Evolutionary conservation across 805 yeast genomes (phyloP), one percentile per base, ranked within the genome.

Genomic region (Saccharomycopsis sp.): DNA sequence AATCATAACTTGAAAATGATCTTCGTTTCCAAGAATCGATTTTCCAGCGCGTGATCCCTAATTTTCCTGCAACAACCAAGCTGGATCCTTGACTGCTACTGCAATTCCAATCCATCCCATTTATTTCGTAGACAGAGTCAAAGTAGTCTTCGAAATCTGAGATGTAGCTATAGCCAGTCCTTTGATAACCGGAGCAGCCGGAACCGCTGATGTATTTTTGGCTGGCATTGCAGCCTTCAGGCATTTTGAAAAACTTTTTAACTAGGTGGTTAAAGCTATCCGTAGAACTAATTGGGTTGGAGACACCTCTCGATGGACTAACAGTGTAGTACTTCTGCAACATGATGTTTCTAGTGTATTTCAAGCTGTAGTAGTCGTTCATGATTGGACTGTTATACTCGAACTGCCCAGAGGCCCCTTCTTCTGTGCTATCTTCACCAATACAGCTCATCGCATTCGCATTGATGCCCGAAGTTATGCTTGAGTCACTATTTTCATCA

Each of bases 11-110:
- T 1, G 87, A 84, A 62, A 81, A 81, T 57, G 85, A 79, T 58
- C 86, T 72, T 65, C 89, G 74, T 34, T 81, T 79, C 79, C 83
- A 79, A 15, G 81, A 76, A 64, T 86, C 87, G 52, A 88, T 78
- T 50, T 79, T 81, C 91, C 92, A 88, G 62, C 77, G 75, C 51
- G 84, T 75, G 20, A 89, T 72, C 0, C 95, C 95, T 50, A 79
- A 81, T 9, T 50, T 29, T 55, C 83, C 77, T 1, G 89, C 91
- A 40, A 86, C 79, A 4, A 82, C 72, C 44, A 86, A 67, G 41
- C 77, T 74, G 18, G 81, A 75, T 0, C 84, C 84, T 7, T 79
- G 75, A 16, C 69, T 68, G 61, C 76, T 78, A 12, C 18, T 18
- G 51, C 75, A 75, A 51, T 79, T 69, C 79, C 87, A 79, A 57